Evolutionary conservation across 2,329 filamentous ascomycete genomes (phyloP).

Genomic region (Rugonectria rugulosa): DNA sequence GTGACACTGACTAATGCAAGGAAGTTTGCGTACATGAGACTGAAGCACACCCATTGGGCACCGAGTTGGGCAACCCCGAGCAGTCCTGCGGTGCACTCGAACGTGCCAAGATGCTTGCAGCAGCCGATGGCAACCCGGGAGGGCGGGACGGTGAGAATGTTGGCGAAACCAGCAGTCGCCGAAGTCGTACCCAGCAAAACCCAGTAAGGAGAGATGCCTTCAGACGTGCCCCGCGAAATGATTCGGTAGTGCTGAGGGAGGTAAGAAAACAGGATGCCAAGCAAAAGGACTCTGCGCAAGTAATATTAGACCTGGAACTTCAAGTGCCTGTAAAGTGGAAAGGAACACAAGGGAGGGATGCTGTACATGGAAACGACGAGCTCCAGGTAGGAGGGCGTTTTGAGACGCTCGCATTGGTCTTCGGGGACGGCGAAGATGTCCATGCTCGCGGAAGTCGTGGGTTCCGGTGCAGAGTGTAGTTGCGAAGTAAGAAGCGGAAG

Average conservation of each 20-base stretch:
- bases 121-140: slow-evolving; percentile 85
- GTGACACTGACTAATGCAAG: not conserved
- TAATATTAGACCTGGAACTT: slow-evolving; percentile 13
- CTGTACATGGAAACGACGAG: slow-evolving; percentile 64
- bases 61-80: slow-evolving; percentile 92
- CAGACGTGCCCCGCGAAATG: slow-evolving; percentile 82
- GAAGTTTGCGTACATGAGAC: slow-evolving; percentile 74
- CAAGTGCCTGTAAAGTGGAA: not conserved
- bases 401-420: slow-evolving; percentile 57
- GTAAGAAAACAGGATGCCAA: slow-evolving; percentile 92
- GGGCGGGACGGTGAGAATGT: slow-evolving; percentile 87
- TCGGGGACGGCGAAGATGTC: slow-evolving; percentile 36
- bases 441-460: slow-evolving; percentile 27
- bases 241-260: slow-evolving; percentile 95
- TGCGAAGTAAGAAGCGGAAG: not conserved
- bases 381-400: slow-evolving; percentile 61
- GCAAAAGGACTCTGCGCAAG: slow-evolving; percentile 69
- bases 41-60: slow-evolving; percentile 91
- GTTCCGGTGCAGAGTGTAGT: slow-evolving; percentile 1
- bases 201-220: slow-evolving; percentile 95
- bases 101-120: slow-evolving; percentile 80
- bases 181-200: slow-evolving; percentile 93
- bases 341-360: not conserved
- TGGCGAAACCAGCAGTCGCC: slow-evolving; percentile 86
- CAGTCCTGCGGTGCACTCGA: slow-evolving; percentile 85